Evolutionary conservation across 768 basidiomycete species (phyloP), one percentile per base, ranked within the genome.

Genomic region (Suillus discolor): DNA sequence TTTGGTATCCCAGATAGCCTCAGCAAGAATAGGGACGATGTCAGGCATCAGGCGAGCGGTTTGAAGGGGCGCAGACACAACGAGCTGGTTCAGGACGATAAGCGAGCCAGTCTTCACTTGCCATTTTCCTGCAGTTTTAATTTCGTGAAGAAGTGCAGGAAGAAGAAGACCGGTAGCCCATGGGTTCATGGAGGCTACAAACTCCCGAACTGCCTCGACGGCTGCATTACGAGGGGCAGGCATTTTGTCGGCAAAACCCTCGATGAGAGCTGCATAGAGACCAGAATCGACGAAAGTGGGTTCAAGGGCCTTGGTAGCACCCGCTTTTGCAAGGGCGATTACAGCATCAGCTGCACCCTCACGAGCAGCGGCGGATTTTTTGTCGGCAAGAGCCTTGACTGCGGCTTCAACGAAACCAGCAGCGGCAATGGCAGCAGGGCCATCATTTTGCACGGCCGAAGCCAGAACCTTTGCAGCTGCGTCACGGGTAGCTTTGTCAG

Each of bases 1-100:
- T 83, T 98, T 98, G 79, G 95, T 97, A 80, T 97, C 96, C 97
- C 97, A 99, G 73, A 99, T 97, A 66, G 92, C 94, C 75, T 95
- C 96, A 42, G 96, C 79, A 73, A 99, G 93, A 73, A 98, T 84
- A 67, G 96, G 96, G 69, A 98, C 91, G 68, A 99, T 93, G 57
- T 97, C 94, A 66, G 94, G 95, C 84, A 95, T 96, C 75, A 95
- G 91, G 71, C 88, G 89, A 66, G 92, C 91, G 62, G 86, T 92
- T 82, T 96, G 96, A 66, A 79, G 74, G 57, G 95, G 93, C 36
- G 94, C 92, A 72, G 89, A 89, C 69, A 79, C 82, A 71, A 97
- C 91, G 74, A 98, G 88, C 82, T 93, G 92, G 81, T 97, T 89
- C 74, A 97, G 85, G 71, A 91, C 80, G 69, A 85, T 80, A 67